Percentiles rank a stretch among this genome's conserved stretches.
phyloP scores from a whole-genome alignment of 2,329 filamentous ascomycete species.

The Leptographium radiaticola region DNA sequence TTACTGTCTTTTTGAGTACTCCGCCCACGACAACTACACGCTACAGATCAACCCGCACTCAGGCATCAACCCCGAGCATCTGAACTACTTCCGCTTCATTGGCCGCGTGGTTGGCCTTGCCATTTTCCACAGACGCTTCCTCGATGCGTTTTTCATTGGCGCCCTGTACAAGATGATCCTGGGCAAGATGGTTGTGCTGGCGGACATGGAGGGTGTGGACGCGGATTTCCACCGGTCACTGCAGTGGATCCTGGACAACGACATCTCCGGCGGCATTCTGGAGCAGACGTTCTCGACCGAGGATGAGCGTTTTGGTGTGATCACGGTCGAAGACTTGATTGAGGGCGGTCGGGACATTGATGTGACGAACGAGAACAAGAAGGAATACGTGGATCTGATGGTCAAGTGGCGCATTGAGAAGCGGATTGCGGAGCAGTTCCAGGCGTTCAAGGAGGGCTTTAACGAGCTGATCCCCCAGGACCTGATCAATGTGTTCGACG shows the following conservation, averaged over 20 bases:
- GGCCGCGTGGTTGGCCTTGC: slow-evolving; percentile 91
- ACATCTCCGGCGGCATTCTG: slow-evolving; percentile 80
- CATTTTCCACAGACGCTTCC: slow-evolving; percentile 94
- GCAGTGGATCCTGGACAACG: slow-evolving; percentile 96
- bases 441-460: slow-evolving; percentile 94
- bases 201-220: slow-evolving; percentile 98
- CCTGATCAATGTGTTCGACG: slow-evolving; percentile 95
- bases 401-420: slow-evolving; percentile 99
- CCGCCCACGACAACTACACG: slow-evolving; percentile 98
- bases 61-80: slow-evolving; percentile 95
- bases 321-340: slow-evolving; percentile 87
- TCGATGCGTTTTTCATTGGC: slow-evolving; percentile 98
- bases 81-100: slow-evolving; percentile 99
- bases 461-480: slow-evolving; percentile 95
- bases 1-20: slow-evolving; percentile 99
- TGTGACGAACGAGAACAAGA: slow-evolving; percentile 97
- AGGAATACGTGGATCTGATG: slow-evolving; percentile 95
- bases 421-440: slow-evolving; percentile 95
- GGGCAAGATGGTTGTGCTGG: slow-evolving; percentile 77
- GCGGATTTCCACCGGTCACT: slow-evolving; percentile 94
- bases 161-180: slow-evolving; percentile 99
- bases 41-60: slow-evolving; percentile 99
- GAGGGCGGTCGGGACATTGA: slow-evolving; percentile 82
- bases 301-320: slow-evolving; percentile 91
- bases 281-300: slow-evolving; percentile 96